phyloP scores from a whole-genome alignment of 2,329 filamentous ascomycete genomes.

The Ophiostoma novo-ulmi region DNA sequence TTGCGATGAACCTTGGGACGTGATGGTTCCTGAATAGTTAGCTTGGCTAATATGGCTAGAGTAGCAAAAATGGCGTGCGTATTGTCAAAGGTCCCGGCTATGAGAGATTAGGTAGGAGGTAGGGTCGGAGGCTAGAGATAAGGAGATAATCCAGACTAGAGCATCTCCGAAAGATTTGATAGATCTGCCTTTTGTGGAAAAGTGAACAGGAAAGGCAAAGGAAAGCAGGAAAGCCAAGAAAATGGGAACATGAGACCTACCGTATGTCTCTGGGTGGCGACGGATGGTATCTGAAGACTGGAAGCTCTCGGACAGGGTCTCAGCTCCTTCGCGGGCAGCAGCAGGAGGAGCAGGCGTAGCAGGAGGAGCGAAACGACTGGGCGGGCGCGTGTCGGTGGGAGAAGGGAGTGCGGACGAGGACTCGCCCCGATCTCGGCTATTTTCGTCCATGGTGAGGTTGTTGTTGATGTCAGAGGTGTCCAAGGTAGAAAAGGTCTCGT shows the following conservation, averaged over 20 bases:
- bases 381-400: conserved; percentile 21
- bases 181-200: background rate
- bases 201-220: background rate
- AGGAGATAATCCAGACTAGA: background rate
- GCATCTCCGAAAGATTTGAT: background rate
- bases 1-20: conserved; percentile 20
- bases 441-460: conserved; percentile 16
- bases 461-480: background rate
- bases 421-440: conserved; percentile 17
- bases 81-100: background rate
- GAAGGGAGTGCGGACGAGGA: conserved; percentile 18
- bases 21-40: conserved; percentile 21
- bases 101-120: background rate
- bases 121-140: background rate
- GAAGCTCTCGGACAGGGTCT: conserved; percentile 49
- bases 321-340: conserved; percentile 26
- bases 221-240: background rate
- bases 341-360: background rate
- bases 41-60: background rate
- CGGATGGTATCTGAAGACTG: conserved; percentile 58
- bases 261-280: conserved; percentile 54
- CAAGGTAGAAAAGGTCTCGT: background rate
- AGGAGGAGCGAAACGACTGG: conserved; percentile 8
- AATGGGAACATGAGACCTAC: conserved; percentile 38
- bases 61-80: background rate